Evolutionary conservation across 306 rosid species (phyloP), one percentile per base, ranked within the genome.

Genomic region (Prunus dulcis): DNA sequence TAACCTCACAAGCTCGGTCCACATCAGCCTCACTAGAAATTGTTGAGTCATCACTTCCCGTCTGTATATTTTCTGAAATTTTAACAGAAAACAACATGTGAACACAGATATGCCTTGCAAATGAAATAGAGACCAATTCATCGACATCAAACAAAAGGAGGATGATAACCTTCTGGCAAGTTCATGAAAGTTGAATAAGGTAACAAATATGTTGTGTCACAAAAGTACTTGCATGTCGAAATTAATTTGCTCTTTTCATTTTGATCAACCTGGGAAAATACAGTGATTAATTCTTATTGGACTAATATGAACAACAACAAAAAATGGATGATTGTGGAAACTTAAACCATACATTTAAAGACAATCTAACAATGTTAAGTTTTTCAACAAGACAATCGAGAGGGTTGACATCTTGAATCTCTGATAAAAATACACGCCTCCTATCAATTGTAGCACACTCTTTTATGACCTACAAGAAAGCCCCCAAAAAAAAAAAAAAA

Each of bases 401-500:
- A 0, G 91, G 87, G 63, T 93, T 93, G 50, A 78, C 91, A n/a
- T 93, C 86, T 0, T 72, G 87, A 5, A 93, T 72, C 64, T 93
- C 92, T 4, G 98, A 93, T 72, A 84, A 89, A 82, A 91, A 93
- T 23, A 93, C 90, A 19, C 98, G 88, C 58, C 78, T 87, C 9
- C 72, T 38, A 5, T 90, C 91, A 80, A 91, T 85, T 49, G 83
- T 32, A 9, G 52, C 84, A 19, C 52, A 79, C 15, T 80, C 57
- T 74, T 87, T 80, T 28, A 94, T 72, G 6, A 84, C 96, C 98
- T 94, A 50, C 57, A 12, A 32, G 41, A 47, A 69, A 34, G 64
- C 8, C 41, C 41, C 30, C n/a, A n/a, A n/a, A n/a, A 23, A 23
- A 6, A 6, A 15, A 18, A 56, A 3, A 49, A 34, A 5, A 25